Conservation (phyloP, 2,329 filamentous ascomycete genomes). For the Talaromyces islandicus region DNA sequence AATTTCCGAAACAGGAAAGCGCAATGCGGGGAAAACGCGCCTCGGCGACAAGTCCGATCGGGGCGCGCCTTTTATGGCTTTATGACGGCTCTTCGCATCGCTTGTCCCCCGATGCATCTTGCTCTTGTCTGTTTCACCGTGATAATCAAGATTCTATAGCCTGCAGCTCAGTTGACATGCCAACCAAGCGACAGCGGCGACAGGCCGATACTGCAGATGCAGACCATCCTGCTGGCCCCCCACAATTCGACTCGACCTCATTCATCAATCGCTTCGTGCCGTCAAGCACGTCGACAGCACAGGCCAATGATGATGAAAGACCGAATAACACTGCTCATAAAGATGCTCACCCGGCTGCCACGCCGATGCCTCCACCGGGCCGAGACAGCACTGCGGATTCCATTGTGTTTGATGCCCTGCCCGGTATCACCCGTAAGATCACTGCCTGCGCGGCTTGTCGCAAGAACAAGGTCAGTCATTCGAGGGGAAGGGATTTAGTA, state of each 20-base stretch:
- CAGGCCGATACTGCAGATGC: constrained; percentile 1
- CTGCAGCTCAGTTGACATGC: not conserved
- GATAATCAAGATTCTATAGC: not conserved
- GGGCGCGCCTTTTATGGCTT: not conserved
- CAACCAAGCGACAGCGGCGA: constrained; percentile 3
- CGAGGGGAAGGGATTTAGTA: not conserved
- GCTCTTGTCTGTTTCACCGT: not conserved
- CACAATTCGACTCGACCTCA: not conserved
- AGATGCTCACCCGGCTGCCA: not conserved
- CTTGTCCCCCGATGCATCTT: not conserved
- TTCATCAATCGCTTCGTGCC: not conserved
- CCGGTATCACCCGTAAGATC: constrained; percentile 32
- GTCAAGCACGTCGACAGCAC: not conserved
- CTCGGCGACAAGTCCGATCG: constrained; percentile 2
- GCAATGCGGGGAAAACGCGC: constrained; percentile 1
- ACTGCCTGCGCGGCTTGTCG: constrained; percentile 46
- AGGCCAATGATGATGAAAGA: not conserved
- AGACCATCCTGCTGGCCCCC: not conserved
- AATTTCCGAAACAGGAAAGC: not conserved
- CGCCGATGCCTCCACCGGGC: constrained; percentile 13
- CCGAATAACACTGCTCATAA: not conserved
- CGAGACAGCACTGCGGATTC: not conserved
- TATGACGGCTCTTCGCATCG: too few species aligned
- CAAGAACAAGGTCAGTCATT: constrained; percentile 41
- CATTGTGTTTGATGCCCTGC: constrained; percentile 16